A percentile compares a stretch with the other conserved stretches of the same genome.
Conservation (phyloP, 2,329 filamentous ascomycete genomes). For the Aspergillus sclerotialis region DNA sequence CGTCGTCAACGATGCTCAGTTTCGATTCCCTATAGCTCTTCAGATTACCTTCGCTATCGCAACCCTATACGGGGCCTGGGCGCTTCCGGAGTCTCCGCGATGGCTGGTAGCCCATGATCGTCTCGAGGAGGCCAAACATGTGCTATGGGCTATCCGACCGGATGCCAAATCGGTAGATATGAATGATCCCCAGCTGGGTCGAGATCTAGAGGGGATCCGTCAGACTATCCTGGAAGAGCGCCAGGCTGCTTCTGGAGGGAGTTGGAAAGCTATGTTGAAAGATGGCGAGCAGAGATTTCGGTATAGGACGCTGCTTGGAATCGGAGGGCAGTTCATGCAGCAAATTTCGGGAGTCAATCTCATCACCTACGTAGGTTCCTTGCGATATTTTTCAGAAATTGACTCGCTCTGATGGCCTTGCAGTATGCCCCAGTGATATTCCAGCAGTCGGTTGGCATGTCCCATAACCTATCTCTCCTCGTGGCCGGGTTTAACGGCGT, state of each 20-base stretch:
- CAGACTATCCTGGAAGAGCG: constrained; percentile 17
- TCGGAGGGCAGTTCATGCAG: constrained; percentile 28
- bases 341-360: constrained; percentile 24
- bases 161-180: constrained; percentile 15
- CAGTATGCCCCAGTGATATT: constrained; percentile 39
- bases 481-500: constrained; percentile 37
- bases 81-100: constrained; percentile 41
- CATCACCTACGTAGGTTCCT: constrained; percentile 20
- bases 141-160: constrained; percentile 27
- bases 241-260: constrained; percentile 14
- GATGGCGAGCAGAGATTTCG: constrained; percentile 19
- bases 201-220: constrained; percentile 15
- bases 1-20: constrained; percentile 20
- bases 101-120: constrained; percentile 32
- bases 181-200: constrained; percentile 19
- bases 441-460: constrained; percentile 39
- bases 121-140: constrained; percentile 28
- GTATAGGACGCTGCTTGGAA: constrained; percentile 19
- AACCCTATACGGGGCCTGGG: constrained; percentile 20
- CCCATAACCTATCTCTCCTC: constrained; percentile 28
- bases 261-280: constrained; percentile 16
- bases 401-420: constrained; percentile 1
- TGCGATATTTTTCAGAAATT: not conserved
- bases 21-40: constrained; percentile 26
- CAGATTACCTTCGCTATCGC: constrained; percentile 25